Base-by-base conservation (phyloP, 1,284 basidiomycete species). In the Cryptococcus sp. region DNA sequence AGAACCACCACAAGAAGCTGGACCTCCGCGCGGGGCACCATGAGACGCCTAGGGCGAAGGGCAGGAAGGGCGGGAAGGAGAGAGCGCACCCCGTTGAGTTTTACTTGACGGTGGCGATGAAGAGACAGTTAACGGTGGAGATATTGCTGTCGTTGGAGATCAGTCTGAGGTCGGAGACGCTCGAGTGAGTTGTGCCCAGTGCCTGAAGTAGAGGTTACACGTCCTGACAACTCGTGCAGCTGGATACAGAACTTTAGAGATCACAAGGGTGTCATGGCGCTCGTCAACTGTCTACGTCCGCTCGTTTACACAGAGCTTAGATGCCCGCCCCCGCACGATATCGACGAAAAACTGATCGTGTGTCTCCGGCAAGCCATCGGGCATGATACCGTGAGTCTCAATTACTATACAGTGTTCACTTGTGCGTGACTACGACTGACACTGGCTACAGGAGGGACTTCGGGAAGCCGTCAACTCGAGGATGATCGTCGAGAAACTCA, bases 401-500 rank as follows among this genome's bases (percentile, higher is more conserved):
- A 33, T 33, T 4, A 33, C 28, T 4, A 33, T 33, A 4, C 28
- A 87, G 86, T 70, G 46, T n/a, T n/a, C n/a, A n/a, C n/a, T n/a
- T n/a, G n/a, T n/a, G n/a, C n/a, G n/a, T 64, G 43, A 62, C 46
- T 13, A 9, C 28, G 28, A 5, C 28, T 33, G 28, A 33, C 28
- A 33, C 9, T 33, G 5, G 28, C 4, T 9, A 55, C 28, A 46
- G 24, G 45, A 51, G 36, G 45, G 45, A 18, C 48, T 4, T 57
- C 28, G 28, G 5, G 28, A 33, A 33, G 28, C 28, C 9, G 28
- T 33, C 28, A 33, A 33, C 28, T 33, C 28, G 28, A 33, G 94
- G 97, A 77, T 83, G 52, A 85, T 94, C 61, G 85, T 96, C 62
- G 84, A 85, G 49, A 87, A 91, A 79, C 85, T 98, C 59, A 83